These are phyloP conservation scores for Botryosphaeria agaves DNA, from an alignment of 2,329 filamentous ascomycete genomes.

Conservation along the genomic window DNA sequence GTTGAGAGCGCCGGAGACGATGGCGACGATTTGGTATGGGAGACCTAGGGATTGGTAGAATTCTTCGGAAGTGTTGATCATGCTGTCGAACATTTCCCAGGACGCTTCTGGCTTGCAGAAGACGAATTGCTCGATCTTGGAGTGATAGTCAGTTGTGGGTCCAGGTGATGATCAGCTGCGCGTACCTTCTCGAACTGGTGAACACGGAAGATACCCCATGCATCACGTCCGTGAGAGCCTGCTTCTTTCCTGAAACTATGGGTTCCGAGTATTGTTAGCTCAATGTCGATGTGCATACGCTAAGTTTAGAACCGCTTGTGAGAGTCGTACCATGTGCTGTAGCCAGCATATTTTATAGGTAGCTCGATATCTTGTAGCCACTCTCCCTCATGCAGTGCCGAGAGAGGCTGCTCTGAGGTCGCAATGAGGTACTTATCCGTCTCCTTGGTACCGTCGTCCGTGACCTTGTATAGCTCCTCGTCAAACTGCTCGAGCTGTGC, in stretches of 20 bases:
- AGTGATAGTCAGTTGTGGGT: conserved; percentile 9
- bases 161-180: conserved; percentile 2
- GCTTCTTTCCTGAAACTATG: conserved; percentile 94
- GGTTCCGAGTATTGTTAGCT: no score
- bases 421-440: conserved; percentile 75
- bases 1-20: conserved; percentile 91
- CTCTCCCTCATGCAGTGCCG: conserved; percentile 71
- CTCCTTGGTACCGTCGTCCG: conserved; percentile 57
- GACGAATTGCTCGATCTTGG: conserved; percentile 58
- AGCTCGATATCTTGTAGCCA: conserved; percentile 77
- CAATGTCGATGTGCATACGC: no score
- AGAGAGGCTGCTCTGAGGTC: conserved; percentile 89
- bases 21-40: conserved; percentile 81
- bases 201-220: conserved; percentile 95
- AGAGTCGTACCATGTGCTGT: conserved; percentile 90
- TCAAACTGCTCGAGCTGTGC: conserved; percentile 95
- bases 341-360: conserved; percentile 77
- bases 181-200: conserved; percentile 88
- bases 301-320: no score
- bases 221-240: conserved; percentile 77
- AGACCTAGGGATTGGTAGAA: conserved; percentile 85
- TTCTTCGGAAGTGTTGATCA: conserved; percentile 81
- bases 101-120: conserved; percentile 75
- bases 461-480: conserved; percentile 94
- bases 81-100: conserved; percentile 84